Base-by-base conservation (phyloP, 2,329 filamentous ascomycete genomes). In the Epichloe hybrida region DNA sequence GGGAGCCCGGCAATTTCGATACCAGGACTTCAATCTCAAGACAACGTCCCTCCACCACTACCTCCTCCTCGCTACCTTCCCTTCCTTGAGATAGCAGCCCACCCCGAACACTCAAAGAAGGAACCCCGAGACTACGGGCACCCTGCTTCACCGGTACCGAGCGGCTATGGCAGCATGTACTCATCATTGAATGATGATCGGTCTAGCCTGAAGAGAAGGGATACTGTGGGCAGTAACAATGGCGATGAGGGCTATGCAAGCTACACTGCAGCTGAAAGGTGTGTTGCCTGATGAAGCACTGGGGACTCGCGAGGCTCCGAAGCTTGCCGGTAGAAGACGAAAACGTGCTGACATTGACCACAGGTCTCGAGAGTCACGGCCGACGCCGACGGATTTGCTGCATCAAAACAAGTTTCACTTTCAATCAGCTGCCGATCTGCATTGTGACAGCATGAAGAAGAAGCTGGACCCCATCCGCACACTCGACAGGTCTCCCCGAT, bases 391-490 rank as follows among this genome's bases (percentile, higher is more conserved):
- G 1, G 54, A 67, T n/a, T 73, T 77, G 47, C 66, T 74, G 50
- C 71, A 72, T 53, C 74, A 77, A 56, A 72, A 69, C 56, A 72
- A 69, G 39, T 76, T 70, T 51, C 68, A 74, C 51, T 74, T 76
- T 54, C 66, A 67, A 46, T 68, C 70, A 4, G 66, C 68, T 48
- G 69, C 71, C 57, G 66, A 74, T 43, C 65, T 72, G 13, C 72
- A 79, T 49, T 72, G 75, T 53, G 72, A 68, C 52, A 69, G 65
- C 48, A 70, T 79, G 59, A 72, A 78, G 53, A 76, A 75, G 61
- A 80, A 76, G 63, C 66, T 81, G n/a, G 71, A 79, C 52, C 69
- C 71, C 1, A 62, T 70, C 38, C 67, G 71, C 38, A 67, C 64
- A 0, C 58, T 71, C n/a, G 72, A 75, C 51, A 72, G 68, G 15